Conservation (phyloP, 495 filamentous ascomycete species). For the Podospora fimiseda region DNA sequence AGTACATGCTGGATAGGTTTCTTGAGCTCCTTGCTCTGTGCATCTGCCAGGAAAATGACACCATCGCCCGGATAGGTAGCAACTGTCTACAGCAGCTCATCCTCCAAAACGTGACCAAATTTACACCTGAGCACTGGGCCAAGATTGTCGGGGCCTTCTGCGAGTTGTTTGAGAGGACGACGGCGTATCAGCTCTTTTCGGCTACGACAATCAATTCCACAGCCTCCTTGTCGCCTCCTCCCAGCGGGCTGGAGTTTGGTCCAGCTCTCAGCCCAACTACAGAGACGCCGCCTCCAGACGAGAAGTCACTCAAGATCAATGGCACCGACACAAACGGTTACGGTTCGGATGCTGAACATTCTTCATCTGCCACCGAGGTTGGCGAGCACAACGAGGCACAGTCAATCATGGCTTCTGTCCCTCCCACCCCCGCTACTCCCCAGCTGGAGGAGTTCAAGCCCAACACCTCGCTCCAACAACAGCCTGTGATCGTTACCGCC, state of each 20-base stretch:
- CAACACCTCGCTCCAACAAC: slow-evolving; percentile 64
- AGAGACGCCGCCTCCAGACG: slow-evolving; percentile 37
- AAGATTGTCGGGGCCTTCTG: slow-evolving; percentile 94
- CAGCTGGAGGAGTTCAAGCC: slow-evolving; percentile 88
- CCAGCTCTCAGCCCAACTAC: slow-evolving; percentile 34
- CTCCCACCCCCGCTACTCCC: slow-evolving; percentile 21
- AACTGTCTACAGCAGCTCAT: slow-evolving; percentile 97
- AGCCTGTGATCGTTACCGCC: slow-evolving; percentile 84
- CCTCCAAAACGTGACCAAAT: slow-evolving; percentile 89
- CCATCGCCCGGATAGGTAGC: slow-evolving; percentile 93
- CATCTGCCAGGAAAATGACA: slow-evolving; percentile 99
- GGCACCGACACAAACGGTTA: slow-evolving; percentile 39
- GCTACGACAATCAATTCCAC: slow-evolving; percentile 59
- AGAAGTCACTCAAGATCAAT: slow-evolving; percentile 59
- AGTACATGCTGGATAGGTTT: slow-evolving; percentile 95
- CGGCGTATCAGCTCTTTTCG: slow-evolving; percentile 88
- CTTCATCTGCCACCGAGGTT: not conserved
- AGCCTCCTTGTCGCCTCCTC: slow-evolving; percentile 37
- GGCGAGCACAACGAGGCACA: slow-evolving; percentile 3
- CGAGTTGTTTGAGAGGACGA: slow-evolving; percentile 88
- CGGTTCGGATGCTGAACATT: slow-evolving; percentile 13
- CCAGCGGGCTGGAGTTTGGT: slow-evolving; percentile 40
- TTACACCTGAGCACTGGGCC: slow-evolving; percentile 78
- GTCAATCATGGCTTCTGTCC: slow-evolving; percentile 19
- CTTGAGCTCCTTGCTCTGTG: slow-evolving; percentile 88